Base-by-base conservation (phyloP, 2,329 filamentous ascomycete species). In the Xylaria sp. region DNA sequence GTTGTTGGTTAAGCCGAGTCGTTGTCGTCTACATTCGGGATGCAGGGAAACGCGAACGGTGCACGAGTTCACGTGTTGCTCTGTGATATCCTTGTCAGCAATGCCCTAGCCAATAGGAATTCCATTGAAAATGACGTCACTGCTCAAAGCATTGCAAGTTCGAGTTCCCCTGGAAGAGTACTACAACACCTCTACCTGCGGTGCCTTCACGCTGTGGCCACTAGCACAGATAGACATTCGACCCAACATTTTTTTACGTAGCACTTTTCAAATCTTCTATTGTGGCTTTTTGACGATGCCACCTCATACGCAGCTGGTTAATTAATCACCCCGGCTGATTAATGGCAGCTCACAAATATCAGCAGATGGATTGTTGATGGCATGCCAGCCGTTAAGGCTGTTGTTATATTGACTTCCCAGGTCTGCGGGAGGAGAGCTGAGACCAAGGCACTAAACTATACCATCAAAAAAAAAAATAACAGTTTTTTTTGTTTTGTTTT, bases 301-400 rank as follows among this genome's bases (percentile, higher is more conserved):
- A 13, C 3, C 44, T 37, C 31, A 9, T 35, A 25, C 25, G 13
- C n/a, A n/a, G n/a, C n/a, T 2, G 21, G 17, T 27, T 46, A 15
- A 21, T 15, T 25, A 46, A 29, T 17, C n/a, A 27, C 41, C 9
- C 9, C n/a, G 17, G 27, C 15, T 35, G 40, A 21, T 27, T 33
- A 38, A n/a, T 47, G 5, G 19, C 25, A 13, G 13, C 35, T 47
- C 10, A 13, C 3, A 8, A 35, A 49, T 11, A 19, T 21, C 21
- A 23, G 17, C 27, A 15, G 21, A 23, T 21, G 21, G 6, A 33
- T 62, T 72, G 70, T 65, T 65, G 70, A 69, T 71, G n/a, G n/a
- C n/a, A 72, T 69, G 71, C 57, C 17, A 64, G 70, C 71, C 65
- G 25, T 17, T 35, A 60, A 67, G 71, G 59, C 71, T 67, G 10